Base-by-base conservation (phyloP, 805 yeast species). In the Saccharomycodes ludwigii region DNA sequence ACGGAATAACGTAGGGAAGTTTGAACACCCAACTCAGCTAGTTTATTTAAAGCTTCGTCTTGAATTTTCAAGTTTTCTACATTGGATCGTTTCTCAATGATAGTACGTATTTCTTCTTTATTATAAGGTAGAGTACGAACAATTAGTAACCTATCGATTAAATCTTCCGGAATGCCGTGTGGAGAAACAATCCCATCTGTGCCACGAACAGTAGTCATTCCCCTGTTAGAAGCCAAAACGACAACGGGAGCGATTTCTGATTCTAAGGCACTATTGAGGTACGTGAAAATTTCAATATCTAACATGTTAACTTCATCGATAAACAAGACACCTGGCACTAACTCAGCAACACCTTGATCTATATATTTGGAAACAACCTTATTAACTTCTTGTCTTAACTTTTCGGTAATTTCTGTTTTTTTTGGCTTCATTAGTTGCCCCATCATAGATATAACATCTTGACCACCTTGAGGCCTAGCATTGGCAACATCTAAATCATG, bases 281-380 rank as follows among this genome's bases (percentile, higher is more conserved):
- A 91, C 9, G 98, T 83, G 63, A 91, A 91, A 54, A 94, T 83
- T 65, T 91, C 99, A 40, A 91, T 78, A 54, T 91, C 98, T 47
- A 91, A 68, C 98, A 91, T 91, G 62, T 91, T 93, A 27, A 86
- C 97, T 63, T 91, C 99, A 59, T 91, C 99, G 46, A 91, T 91
- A 58, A 91, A 91, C 46, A 91, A 65, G 16, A 91, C 99, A 48
- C 99, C 99, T 2, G 99, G 99, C 36, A 91, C 82, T 30, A 91
- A 68, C 59, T 88, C 97, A 9, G 99, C 99, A 33, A 88, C 82
- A 38, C 98, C 98, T 62, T 91, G 96, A 57, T 88, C 95, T 37
- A 88, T 88, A 65, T 93, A 91, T 57, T 85, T 85, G 46, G 83
- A 78, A 22, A 88, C 97, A 28, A 91, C 95, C 61, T 84, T 85